Evolutionary conservation across 2,329 filamentous ascomycete genomes (phyloP), one percentile per base, ranked within the genome.

Genomic region (Scedosporium dehoogii): DNA sequence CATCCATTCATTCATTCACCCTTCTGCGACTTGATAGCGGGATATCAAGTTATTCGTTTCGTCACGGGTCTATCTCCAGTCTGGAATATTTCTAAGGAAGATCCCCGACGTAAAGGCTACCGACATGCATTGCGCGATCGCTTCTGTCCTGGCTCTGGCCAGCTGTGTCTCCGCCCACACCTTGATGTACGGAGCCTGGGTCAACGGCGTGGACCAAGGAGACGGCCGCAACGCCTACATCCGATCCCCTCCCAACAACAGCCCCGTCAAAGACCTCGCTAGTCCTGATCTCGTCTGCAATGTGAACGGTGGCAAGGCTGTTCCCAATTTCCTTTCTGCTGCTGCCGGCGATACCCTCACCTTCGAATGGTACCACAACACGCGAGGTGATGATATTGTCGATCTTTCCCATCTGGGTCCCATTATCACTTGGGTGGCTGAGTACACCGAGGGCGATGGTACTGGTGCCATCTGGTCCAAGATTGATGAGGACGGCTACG

Each of bases 311-410:
- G 71, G 63, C 61, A 74, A 69, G 51, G 68, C 73, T 46, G 75
- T 68, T 12, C 63, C 70, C 42, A 69, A 73, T 56, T 79, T 79
- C 66, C 73, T 76, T 66, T 67, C 70, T 33, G 76, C 77, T n/a
- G 71, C 75, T 5, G 77, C 77, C 16, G 81, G 81, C 64, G 78
- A 80, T 67, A 75, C 75, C 67, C 66, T 82, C 63, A 71, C 67
- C 64, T 74, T 79, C 67, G 76, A 82, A 70, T 83, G 79, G 80
- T 77, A 77, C 71, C 80, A 83, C 73, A 68, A 83, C 70, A 74
- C 46, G 67, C 75, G 78, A 55, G 67, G 68, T 64, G 79, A 82
- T 70, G 80, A 82, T 69, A 81, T 83, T 73, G 79, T 84, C 60
- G 81, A 74, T 66, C 64, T 69, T n/a, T 79, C 77, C 57, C 81